A percentile compares a stretch with the other conserved stretches of the same genome.
Conservation (phyloP, 2,329 filamentous ascomycete species). For the Fusarium ramigenum region DNA sequence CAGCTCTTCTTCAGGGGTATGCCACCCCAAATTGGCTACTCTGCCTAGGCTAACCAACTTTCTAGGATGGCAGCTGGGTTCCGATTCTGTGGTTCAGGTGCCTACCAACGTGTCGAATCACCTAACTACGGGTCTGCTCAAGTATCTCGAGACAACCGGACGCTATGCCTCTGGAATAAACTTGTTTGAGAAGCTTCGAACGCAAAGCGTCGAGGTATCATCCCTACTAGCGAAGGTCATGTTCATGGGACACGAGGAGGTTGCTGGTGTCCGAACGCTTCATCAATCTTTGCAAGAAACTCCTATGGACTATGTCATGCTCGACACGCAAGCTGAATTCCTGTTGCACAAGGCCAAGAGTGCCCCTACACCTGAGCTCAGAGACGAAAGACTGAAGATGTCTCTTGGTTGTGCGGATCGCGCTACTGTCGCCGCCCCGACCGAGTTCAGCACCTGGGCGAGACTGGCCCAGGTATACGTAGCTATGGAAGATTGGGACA, state of each 20-base stretch:
- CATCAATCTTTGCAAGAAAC: slow-evolving; percentile 89
- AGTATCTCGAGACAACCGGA: slow-evolving; percentile 95
- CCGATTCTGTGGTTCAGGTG: slow-evolving; percentile 96
- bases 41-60: slow-evolving; percentile 32
- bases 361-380: slow-evolving; percentile 62
- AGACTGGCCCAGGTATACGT: slow-evolving; percentile 93
- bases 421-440: slow-evolving; percentile 92
- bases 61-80: slow-evolving; percentile 90
- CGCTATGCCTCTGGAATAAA: slow-evolving; percentile 96
- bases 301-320: slow-evolving; percentile 97
- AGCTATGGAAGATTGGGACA: slow-evolving; percentile 93
- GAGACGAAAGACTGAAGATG: slow-evolving; percentile 78
- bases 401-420: slow-evolving; percentile 93
- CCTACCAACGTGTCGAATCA: slow-evolving; percentile 97
- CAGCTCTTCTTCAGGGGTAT: slow-evolving; percentile 91
- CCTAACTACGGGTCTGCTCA: slow-evolving; percentile 89
- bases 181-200: slow-evolving; percentile 93
- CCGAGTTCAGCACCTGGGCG: slow-evolving; percentile 97
- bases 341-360: slow-evolving; percentile 81
- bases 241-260: slow-evolving; percentile 95
- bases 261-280: slow-evolving; percentile 89
- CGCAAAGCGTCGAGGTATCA: slow-evolving; percentile 91
- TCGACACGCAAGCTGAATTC: slow-evolving; percentile 94
- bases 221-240: slow-evolving; percentile 91
- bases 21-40: slow-evolving; percentile 10